Evolutionary conservation across 2,329 filamentous ascomycete species (phyloP), one percentile per base, ranked within the genome.

Genomic region (Trichoderma guizhouense): DNA sequence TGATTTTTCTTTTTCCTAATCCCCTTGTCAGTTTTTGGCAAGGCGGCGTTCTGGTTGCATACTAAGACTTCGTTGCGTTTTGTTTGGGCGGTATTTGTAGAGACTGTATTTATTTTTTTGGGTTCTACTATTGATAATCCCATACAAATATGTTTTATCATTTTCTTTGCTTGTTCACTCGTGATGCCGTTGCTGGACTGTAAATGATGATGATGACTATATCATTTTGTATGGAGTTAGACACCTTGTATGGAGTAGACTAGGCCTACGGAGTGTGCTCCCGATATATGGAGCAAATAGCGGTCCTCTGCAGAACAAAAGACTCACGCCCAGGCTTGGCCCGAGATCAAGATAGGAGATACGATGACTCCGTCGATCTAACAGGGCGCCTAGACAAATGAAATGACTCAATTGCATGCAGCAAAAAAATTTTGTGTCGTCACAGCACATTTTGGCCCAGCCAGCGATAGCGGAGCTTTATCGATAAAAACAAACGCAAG

Each of bases 41-140:
- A 67, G 73, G 66, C 63, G 75, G 78, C 75, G 78, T 77, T 79
- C 65, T 71, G 71, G 75, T 74, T 77, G 75, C 74, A 75, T 75
- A 75, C 73, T 73, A 72, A 71, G 67, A 72, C 74, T 72, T 72
- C 74, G 53, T 74, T 74, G 74, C 72, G 74, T 76, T 77, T 76
- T 77, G 74, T 76, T 75, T 77, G 77, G 75, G 77, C 74, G 76
- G 73, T 72, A 70, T 65, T 62, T 60, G 71, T 71, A 72, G 71
- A 71, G 69, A 61, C 62, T 74, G 34, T 71, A 69, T 71, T 71
- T 64, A 68, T 68, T 71, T 60, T 70, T 70, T 61, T 30, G 66
- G 36, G 64, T 63, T 18, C 58, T 58, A 36, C 47, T 65, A 65
- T 66, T 68, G 30, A 67, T 69, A 64, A 68, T 69, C 24, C 58